Evolutionary conservation across 768 basidiomycete species (phyloP), one percentile per base, ranked within the genome.

Genomic region (Russula abietina): DNA sequence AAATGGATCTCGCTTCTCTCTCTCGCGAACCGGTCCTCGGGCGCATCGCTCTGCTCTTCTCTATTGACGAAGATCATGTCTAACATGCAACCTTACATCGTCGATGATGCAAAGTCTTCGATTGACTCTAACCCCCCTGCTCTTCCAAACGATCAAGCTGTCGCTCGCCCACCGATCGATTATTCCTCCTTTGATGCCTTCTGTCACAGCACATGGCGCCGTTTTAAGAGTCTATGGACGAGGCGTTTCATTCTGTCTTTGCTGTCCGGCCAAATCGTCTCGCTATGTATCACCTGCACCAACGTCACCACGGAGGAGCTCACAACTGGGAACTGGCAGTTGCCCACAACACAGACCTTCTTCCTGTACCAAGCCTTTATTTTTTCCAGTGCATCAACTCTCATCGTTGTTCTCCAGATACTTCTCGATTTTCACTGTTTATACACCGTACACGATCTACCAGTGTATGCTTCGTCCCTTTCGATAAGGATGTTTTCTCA

Each of bases 381-480:
- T 39, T 9, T 17, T 19, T 66, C 22, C 19, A 24, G 48, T 39
- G 55, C 17, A 12, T 36, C 43, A 33, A 36, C 12, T 19, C 33
- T 17, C 4, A 11, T 28, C 52, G 10, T 22, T 38, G 26, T 11
- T 55, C 16, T 32, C 24, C 65, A 93, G 91, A 67, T 93, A 94
- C 74, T 86, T 91, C 69, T 80, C 89, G 5, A 70, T 94, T 26
- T 89, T 88, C 72, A 51, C 80, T 30, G 74, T 84, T 59, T 94
- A 93, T 71, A 92, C 92, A 26, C 92, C 92, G 0, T 93, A 91
- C 76, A 94, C 92, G 41, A 89, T 94, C 38, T 93, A 91, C 71
- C 79, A 84, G 76, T 94, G 90, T 92, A 67, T 59, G 88, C 71
- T 4, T 38, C 28, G 1, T 19, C 24, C 56, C 24, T 53, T 51